Conservation (phyloP, 805 yeast species). For the Phaffomyces antillensis region DNA sequence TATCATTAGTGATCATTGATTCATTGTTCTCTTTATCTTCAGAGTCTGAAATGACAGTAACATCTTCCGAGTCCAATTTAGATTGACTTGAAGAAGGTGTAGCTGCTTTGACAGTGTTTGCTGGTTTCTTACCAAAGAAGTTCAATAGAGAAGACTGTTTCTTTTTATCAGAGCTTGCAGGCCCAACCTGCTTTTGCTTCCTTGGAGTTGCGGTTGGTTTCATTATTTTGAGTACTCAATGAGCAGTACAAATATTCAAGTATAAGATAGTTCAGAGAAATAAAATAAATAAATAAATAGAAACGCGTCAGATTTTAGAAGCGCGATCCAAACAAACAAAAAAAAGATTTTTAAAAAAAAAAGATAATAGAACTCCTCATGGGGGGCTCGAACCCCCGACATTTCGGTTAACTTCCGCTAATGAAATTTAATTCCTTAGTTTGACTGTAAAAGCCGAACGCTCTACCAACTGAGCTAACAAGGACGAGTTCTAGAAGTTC, state of each 20-base stretch:
- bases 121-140: constrained; percentile 11
- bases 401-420: too few relatives aligned
- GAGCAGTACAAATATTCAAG: too few relatives aligned
- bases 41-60: constrained; percentile 4
- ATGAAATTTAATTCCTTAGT: too few relatives aligned
- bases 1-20: neutral
- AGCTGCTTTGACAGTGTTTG: neutral
- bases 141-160: constrained; percentile 11
- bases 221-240: neutral
- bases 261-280: too few relatives aligned
- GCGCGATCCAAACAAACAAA: too few relatives aligned
- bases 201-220: constrained; percentile 2
- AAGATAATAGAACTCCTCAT: constrained; percentile 1
- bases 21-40: constrained; percentile 5
- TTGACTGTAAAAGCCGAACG: too few relatives aligned
- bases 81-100: constrained; percentile 4
- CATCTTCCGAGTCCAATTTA: neutral
- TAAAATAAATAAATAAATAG: too few relatives aligned
- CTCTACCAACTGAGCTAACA: constrained; percentile 3
- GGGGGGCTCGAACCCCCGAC: constrained; percentile 2
- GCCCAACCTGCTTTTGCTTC: neutral
- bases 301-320: neutral
- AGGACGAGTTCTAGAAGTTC: constrained; percentile 14
- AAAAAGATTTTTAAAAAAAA: neutral
- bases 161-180: constrained; percentile 2